phyloP scores from a whole-genome alignment of 106 monocot genomes.

The Platanthera zijinensis region DNA sequence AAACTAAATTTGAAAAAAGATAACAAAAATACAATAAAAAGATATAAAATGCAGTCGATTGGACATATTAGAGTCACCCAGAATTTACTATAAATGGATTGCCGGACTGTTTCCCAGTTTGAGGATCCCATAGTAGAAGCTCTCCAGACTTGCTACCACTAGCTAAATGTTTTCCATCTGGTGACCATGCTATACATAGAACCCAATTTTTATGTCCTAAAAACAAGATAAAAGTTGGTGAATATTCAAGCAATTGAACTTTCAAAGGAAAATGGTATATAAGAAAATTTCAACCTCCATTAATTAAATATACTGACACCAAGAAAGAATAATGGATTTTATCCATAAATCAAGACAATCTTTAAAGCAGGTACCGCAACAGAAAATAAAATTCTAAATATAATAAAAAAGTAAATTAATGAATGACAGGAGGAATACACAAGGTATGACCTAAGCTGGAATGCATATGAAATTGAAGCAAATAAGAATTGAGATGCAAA shows the following conservation, averaged over 20 bases:
- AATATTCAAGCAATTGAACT: neutral
- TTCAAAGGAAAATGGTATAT: neutral
- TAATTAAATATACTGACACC: neutral
- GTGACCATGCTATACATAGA: conserved; percentile 85
- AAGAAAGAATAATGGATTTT: neutral
- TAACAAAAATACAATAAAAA: neutral
- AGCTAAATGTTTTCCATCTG: conserved; percentile 84
- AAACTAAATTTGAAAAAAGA: neutral
- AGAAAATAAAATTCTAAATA: neutral
- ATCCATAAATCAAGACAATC: neutral
- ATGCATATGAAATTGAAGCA: neutral
- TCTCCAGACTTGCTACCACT: conserved; percentile 97
- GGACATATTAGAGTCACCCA: neutral
- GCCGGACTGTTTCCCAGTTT: conserved; percentile 72
- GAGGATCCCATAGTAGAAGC: conserved; percentile 79
- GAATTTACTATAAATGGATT: conserved; percentile 56
- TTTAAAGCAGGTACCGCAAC: neutral
- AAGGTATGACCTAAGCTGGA: neutral
- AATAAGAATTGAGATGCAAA: neutral
- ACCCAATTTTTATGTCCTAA: conserved; percentile 99
- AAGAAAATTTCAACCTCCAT: neutral
- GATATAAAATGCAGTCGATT: neutral
- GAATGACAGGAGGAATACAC: neutral
- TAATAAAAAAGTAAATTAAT: neutral
- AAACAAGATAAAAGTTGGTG: neutral